Evolutionary conservation across 2,329 filamentous ascomycete genomes (phyloP).

Genomic region (Aspergillus alliaceus): DNA sequence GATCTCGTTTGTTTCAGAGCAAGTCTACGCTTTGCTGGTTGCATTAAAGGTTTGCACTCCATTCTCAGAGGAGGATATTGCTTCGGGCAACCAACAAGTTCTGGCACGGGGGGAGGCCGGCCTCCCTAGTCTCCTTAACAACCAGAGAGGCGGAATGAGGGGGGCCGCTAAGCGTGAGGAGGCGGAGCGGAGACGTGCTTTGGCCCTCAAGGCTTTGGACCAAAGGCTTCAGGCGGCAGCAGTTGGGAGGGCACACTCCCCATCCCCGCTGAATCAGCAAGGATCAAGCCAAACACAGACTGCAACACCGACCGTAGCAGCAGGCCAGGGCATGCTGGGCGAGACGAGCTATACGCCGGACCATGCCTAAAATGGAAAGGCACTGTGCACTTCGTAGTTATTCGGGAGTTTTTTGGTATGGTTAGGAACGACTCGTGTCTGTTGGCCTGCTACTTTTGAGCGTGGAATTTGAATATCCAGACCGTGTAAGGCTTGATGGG

Average conservation of each 20-base stretch:
- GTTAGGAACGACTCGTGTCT: conserved; percentile 10
- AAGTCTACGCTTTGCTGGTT: conserved; percentile 73
- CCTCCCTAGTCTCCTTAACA: conserved; percentile 59
- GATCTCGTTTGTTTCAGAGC: conserved; percentile 70
- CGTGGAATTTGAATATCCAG: background rate
- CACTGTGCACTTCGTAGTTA: conserved; percentile 1
- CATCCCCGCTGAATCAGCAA: conserved; percentile 32
- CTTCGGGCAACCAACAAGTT: conserved; percentile 70
- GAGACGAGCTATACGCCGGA: conserved; percentile 72
- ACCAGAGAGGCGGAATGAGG: conserved; percentile 42
- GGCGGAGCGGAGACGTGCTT: conserved; percentile 81
- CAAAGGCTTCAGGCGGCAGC: conserved; percentile 87
- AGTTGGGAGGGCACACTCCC: conserved; percentile 49
- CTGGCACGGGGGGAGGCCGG: conserved; percentile 63
- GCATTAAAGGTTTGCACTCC: conserved; percentile 77
- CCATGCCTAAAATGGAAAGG: conserved; percentile 36
- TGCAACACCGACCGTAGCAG: conserved; percentile 56
- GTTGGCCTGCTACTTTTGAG: background rate
- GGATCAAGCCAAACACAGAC: conserved; percentile 41
- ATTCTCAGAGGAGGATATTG: conserved; percentile 78
- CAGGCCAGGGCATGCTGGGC: conserved; percentile 61
- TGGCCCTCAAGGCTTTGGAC: conserved; percentile 89
- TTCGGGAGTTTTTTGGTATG: conserved; percentile 18
- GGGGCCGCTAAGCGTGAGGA: conserved; percentile 76
- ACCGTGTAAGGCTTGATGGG: background rate